Conservation (phyloP, 305 asterid genomes). For the Euphrasia arctica region DNA sequence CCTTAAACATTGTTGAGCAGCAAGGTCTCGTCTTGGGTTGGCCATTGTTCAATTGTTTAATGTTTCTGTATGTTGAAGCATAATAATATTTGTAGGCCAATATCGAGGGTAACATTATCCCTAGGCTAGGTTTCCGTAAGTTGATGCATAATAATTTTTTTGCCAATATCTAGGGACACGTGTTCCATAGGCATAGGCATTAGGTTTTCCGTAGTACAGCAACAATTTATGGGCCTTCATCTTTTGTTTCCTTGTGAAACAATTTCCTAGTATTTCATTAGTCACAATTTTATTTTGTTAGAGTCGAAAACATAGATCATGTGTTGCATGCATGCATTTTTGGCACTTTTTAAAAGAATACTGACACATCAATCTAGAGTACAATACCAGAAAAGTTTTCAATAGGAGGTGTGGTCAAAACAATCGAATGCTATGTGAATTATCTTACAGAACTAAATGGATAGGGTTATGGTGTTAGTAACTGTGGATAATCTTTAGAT, state of each 20-base stretch:
- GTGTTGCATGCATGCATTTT: background rate
- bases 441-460: background rate
- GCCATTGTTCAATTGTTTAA: background rate
- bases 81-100: background rate
- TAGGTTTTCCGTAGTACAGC: background rate
- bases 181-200: background rate
- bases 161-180: background rate
- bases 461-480: background rate
- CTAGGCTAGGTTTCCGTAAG: background rate
- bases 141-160: background rate
- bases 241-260: conserved; percentile 2
- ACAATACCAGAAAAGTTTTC: background rate
- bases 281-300: background rate
- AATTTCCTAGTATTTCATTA: background rate
- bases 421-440: background rate
- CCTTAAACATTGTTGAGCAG: background rate
- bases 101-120: background rate
- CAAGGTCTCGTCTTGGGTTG: no score
- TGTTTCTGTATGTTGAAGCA: background rate
- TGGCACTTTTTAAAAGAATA: background rate
- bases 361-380: background rate
- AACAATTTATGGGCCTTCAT: background rate
- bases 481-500: background rate
- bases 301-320: background rate
- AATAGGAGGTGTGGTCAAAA: background rate